These are phyloP conservation scores for Heterobasidion occidentale DNA, from an alignment of 1,284 basidiomycete species.

Conservation along the genomic window DNA sequence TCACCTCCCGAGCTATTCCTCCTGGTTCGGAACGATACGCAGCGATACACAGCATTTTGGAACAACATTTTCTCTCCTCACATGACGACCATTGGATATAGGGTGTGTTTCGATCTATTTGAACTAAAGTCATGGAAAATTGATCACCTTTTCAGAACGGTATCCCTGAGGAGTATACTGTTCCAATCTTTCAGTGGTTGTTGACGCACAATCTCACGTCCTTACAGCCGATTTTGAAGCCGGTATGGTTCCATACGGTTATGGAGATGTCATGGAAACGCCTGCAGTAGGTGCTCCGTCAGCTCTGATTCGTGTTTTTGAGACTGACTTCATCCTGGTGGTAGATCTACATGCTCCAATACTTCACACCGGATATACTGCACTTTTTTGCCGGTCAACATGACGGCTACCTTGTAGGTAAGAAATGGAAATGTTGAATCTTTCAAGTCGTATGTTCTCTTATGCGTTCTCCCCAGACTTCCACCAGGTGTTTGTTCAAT, in stretches of 20 bases:
- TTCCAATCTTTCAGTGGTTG: not conserved
- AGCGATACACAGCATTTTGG: not conserved
- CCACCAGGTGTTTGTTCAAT: not conserved
- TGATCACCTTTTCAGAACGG: not conserved
- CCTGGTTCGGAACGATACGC: not conserved
- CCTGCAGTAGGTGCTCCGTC: not conserved
- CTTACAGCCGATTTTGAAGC: not conserved
- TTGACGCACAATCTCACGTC: not conserved
- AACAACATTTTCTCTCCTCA: not conserved
- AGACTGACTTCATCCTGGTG: not conserved
- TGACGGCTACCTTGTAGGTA: not conserved
- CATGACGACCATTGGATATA: not conserved
- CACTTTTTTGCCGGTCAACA: not conserved
- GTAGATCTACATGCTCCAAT: not conserved
- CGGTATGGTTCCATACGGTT: not conserved
- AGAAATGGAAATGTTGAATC: not conserved
- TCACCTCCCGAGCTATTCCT: not conserved
- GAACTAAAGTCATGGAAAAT: not conserved
- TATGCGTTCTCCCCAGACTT: not conserved
- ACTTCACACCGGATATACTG: not conserved
- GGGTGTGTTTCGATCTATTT: not conserved
- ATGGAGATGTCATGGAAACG: not conserved
- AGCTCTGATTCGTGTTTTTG: not conserved
- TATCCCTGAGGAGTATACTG: not conserved
- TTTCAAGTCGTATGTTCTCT: not conserved